These are phyloP conservation scores for Cryptococcus amylolentus DNA, from an alignment of 1,284 basidiomycete genomes.

Conservation along the genomic window DNA sequence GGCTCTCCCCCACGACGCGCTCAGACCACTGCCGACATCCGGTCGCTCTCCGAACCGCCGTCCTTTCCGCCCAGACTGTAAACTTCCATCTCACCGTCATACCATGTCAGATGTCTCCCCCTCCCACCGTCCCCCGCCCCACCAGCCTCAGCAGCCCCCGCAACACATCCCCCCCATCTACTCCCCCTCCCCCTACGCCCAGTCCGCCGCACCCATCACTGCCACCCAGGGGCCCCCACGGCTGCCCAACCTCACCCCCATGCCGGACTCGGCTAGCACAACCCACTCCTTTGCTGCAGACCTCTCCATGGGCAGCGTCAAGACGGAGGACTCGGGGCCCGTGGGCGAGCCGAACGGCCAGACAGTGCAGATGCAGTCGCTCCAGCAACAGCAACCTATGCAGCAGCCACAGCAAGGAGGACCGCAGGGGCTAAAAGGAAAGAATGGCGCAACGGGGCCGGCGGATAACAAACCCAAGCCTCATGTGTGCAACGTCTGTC, in stretches of 20 bases:
- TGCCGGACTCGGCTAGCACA: constrained; percentile 4
- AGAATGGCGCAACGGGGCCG: constrained; percentile 46
- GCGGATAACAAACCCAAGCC: constrained; percentile 46
- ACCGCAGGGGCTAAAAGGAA: constrained; percentile 25
- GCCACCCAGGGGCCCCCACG: neutral
- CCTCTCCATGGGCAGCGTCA: constrained; percentile 12
- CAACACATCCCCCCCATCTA: too few relatives aligned
- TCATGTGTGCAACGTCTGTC: constrained; percentile 44
- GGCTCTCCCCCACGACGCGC: too few relatives aligned
- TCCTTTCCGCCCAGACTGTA: too few relatives aligned
- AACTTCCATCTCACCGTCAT: neutral
- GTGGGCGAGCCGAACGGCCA: constrained; percentile 4
- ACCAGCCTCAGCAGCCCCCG: neutral
- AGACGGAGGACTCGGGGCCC: constrained; percentile 10
- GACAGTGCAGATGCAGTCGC: too few relatives aligned
- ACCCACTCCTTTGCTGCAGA: constrained; percentile 12
- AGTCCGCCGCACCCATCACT: neutral
- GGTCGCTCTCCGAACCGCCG: too few relatives aligned
- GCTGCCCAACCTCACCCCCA: constrained; percentile 4
- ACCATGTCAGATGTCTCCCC: constrained; percentile 3
- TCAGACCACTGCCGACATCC: too few relatives aligned
- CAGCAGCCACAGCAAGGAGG: neutral
- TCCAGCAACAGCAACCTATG: too few relatives aligned
- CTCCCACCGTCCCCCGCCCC: constrained; percentile 7
- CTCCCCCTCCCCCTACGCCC: neutral